These are phyloP conservation scores for Pyrenophora teres DNA, from an alignment of 2,329 filamentous ascomycete species.

Conservation along the genomic window DNA sequence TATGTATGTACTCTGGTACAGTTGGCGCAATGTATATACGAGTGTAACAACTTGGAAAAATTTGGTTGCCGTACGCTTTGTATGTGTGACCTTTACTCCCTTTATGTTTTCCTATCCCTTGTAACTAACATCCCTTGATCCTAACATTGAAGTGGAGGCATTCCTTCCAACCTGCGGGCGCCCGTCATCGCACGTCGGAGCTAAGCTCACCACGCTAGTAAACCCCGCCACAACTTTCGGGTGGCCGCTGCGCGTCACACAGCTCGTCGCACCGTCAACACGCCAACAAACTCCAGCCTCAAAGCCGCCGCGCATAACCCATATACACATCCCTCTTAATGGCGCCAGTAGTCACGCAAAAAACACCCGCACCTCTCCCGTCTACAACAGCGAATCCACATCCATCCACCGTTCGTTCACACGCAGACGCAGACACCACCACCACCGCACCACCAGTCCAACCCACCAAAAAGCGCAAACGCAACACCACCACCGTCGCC, in stretches of 20 bases:
- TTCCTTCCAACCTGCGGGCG: too few relatives aligned
- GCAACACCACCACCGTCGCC: constrained; percentile 16
- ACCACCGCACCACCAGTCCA: neutral
- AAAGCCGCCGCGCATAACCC: too few relatives aligned
- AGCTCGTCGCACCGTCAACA: neutral
- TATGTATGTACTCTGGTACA: neutral
- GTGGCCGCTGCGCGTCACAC: neutral
- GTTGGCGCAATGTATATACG: neutral
- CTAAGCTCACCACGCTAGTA: constrained; percentile 25
- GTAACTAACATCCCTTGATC: too few relatives aligned
- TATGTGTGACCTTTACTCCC: too few relatives aligned
- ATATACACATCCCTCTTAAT: neutral
- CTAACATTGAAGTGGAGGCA: too few relatives aligned
- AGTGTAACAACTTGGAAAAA: too few relatives aligned
- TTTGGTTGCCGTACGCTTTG: too few relatives aligned
- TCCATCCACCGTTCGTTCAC: neutral
- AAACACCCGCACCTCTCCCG: too few relatives aligned
- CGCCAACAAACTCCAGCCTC: neutral
- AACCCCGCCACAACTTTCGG: constrained; percentile 30
- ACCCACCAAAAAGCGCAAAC: constrained; percentile 18
- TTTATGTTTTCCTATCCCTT: too few relatives aligned
- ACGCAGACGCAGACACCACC: neutral
- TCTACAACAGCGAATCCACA: neutral
- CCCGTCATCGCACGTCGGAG: constrained; percentile 4
- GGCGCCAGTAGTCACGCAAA: neutral